Evolutionary conservation across 176 grass and related monocot species (phyloP), one percentile per base, ranked within the genome.

Genomic region (Rhynchospora breviuscula): DNA sequence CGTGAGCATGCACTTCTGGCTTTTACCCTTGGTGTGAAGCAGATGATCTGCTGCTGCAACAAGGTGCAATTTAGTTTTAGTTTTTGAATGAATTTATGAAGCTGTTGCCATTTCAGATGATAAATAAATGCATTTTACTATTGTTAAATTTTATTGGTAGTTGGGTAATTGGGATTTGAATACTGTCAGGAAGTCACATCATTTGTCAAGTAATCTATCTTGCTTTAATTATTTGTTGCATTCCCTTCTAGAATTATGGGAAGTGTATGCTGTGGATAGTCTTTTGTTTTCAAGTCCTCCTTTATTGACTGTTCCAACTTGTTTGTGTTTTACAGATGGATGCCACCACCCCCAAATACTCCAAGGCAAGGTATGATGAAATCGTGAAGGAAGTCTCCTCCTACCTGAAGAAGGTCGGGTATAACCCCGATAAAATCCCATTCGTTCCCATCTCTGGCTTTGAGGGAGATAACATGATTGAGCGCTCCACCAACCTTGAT

Each of bases 31-130:
- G 86, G 86, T 18, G 86, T 88, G 4, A 88, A 66, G 59, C 86
- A 88, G 71, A 88, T 88, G 86, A 88, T 88, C 62, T 88, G 86
- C 56, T 88, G 86, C 65, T 88, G 86, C 40, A 88, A 88, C 86
- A 88, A 88, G 86, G 86, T 88, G 29, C 9, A 57, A n/a, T 70
- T 40, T 18, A 10, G 3, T 40, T 18, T 67, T 33, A 40, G 35
- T 40, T 40, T 40, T 40, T 40, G 35, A 2, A 2, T 40, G 1
- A 40, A 40, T 4, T 40, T 40, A 40, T 40, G 35, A 5, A 40
- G 2, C 35, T 40, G 0, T 9, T 0, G 18, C 8, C 3, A 23
- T 14, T 11, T 23, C 4, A 49, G 40, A 54, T 79, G 11, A 52
- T 52, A 52, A 11, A 8, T 77, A 14, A 7, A 40, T 40, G 3